Base-by-base conservation (phyloP, 1,139 yeast species). In the Hyphopichia fennica region DNA sequence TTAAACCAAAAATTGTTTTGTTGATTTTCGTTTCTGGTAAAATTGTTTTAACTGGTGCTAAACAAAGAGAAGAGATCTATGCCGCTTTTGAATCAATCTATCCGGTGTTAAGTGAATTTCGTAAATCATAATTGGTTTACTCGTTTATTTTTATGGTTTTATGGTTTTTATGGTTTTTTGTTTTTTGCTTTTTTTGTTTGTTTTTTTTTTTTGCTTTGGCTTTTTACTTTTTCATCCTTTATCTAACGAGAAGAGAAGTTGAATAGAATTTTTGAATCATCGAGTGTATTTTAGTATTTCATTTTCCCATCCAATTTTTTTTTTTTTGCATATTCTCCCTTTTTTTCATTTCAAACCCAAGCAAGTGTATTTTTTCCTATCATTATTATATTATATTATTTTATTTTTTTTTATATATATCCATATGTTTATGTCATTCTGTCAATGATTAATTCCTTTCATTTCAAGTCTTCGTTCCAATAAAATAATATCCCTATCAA, bases 71-170 rank as follows among this genome's bases (percentile, higher is more conserved):
- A 65, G 99, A 93, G 66, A 93, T 93, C 53, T 93, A 93, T 65
- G 96, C 91, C 53, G 99, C 99, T 5, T 93, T 93, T 64, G 99
- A 93, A 65, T 95, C 97, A 50, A 93, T 93, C 46, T 93, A 93
- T 67, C 99, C 99, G 41, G 99, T 93, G 67, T 78, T 93, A 78
- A 89, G 95, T 72, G 99, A 93, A 77, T 93, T 93, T 75, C 84
- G 98, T 65, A 93, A 93, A 70, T 82, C 84, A 46, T 84, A 62
- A 68, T 28, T 22, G 14, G 10, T 18, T 7, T 7, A 22, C 10
- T 7, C 25, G 10, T 7, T 22, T 22, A 22, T 22, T 22, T 22
- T 22, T 7, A 22, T 22, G n/a, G n/a, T n/a, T n/a, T n/a, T n/a
- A n/a, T n/a, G n/a, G n/a, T n/a, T n/a, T n/a, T n/a, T n/a, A n/a